A percentile compares a stretch with the other conserved stretches of the same genome.
phyloP scores from a whole-genome alignment of 148 eudicot species.

The Chenopodium suecicum region DNA sequence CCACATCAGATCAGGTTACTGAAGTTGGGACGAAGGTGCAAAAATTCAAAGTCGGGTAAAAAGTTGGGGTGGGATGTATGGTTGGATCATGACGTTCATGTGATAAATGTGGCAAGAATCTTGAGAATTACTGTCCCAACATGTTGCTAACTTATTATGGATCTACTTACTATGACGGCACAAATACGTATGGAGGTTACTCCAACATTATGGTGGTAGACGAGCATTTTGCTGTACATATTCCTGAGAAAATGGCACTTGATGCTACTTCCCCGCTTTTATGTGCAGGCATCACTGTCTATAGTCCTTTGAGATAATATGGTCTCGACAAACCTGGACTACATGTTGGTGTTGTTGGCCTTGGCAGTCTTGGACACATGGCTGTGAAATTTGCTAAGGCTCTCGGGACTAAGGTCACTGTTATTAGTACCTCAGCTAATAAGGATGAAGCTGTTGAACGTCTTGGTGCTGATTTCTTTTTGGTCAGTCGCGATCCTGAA shows the following conservation, averaged over 20 bases:
- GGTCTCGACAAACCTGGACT: conserved; percentile 43
- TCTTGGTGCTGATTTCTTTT: conserved; percentile 40
- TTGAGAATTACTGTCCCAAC: no score
- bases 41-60: conserved; percentile 41
- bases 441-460: conserved; percentile 44
- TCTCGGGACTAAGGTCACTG: conserved; percentile 46
- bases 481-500: conserved; percentile 32
- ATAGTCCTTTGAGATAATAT: conserved; percentile 37
- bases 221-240: no score
- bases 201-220: no score
- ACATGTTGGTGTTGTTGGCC: conserved; percentile 45
- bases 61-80: conserved; percentile 22
- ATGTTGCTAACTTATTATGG: no score
- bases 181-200: no score
- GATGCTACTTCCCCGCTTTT: no score
- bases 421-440: conserved; percentile 40
- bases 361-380: conserved; percentile 56
- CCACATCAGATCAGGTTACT: conserved; percentile 19
- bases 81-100: no score
- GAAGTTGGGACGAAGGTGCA: conserved; percentile 44
- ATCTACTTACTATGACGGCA: no score
- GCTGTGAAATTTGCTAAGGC: conserved; percentile 55
- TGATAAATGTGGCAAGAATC: no score
- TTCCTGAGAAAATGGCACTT: no score
- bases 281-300: conserved; percentile 31